phyloP scores from a whole-genome alignment of 192 early-diverging fungal species.

The Linderina pennispora region DNA sequence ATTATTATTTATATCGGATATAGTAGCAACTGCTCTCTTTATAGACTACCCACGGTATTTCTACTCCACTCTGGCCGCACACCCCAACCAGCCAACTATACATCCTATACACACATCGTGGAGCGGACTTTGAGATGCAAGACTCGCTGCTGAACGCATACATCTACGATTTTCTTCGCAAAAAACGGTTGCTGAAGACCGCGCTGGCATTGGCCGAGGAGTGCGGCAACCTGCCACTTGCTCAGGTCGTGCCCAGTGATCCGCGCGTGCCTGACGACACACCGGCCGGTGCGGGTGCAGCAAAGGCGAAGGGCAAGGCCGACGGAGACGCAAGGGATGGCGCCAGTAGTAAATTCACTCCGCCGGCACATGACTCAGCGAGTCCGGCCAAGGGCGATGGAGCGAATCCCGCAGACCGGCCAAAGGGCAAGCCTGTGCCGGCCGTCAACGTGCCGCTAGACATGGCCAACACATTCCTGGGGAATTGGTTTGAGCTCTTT shows the following conservation, averaged over 20 bases:
- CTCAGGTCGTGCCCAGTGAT: conserved; percentile 10
- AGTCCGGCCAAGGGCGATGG: not conserved
- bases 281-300: too few species aligned
- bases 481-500: conserved; percentile 36
- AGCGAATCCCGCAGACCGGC: not conserved
- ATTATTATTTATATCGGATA: too few species aligned
- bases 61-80: too few species aligned
- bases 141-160: conserved; percentile 33
- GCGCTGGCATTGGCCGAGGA: conserved; percentile 31
- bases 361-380: not conserved
- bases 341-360: too few species aligned
- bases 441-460: conserved; percentile 16
- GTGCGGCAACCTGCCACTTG: conserved; percentile 25
- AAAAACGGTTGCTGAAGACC: conserved; percentile 21
- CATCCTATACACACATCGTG: too few species aligned
- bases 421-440: conserved; percentile 5
- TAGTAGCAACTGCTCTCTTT: too few species aligned
- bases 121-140: conserved; percentile 12
- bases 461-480: conserved; percentile 18
- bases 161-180: conserved; percentile 36
- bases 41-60: too few species aligned
- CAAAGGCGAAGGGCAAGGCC: too few species aligned
- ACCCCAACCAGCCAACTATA: too few species aligned
- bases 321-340: too few species aligned
- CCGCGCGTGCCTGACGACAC: too few species aligned